Evolutionary conservation across 441 rosid species (phyloP).

Genomic region (Dalechampia spathulata): DNA sequence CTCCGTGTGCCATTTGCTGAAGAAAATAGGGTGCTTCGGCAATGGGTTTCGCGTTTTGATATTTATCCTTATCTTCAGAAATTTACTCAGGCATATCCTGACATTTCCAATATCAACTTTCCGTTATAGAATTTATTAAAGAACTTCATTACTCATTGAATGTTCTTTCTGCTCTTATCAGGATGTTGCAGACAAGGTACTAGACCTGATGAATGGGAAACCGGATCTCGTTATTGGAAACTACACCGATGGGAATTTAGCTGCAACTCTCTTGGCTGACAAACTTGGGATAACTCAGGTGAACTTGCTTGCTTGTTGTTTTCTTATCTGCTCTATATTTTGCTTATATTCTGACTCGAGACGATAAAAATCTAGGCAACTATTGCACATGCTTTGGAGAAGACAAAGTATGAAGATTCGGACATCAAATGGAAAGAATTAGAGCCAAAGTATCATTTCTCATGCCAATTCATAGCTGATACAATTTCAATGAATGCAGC

Average conservation of each 20-base stretch:
- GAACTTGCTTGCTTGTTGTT: neutral
- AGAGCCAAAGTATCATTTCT: constrained; percentile 76
- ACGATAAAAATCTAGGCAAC: constrained; percentile 45
- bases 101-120: neutral
- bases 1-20: constrained; percentile 71
- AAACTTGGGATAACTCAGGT: constrained; percentile 87
- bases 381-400: constrained; percentile 93
- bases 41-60: constrained; percentile 94
- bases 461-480: constrained; percentile 85
- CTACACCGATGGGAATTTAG: constrained; percentile 83
- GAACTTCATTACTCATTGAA: neutral
- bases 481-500: constrained; percentile 73
- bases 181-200: constrained; percentile 65
- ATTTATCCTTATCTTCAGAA: constrained; percentile 77
- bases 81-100: constrained; percentile 46
- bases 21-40: constrained; percentile 46
- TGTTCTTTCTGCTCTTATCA: constrained; percentile 11
- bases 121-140: too few relatives aligned
- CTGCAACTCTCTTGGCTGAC: constrained; percentile 69
- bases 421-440: constrained; percentile 82
- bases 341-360: neutral
- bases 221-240: constrained; percentile 87
- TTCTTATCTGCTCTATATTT: neutral
- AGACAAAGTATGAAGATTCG: constrained; percentile 80
- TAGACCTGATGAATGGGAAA: constrained; percentile 63